Evolutionary conservation across 2,329 filamentous ascomycete species (phyloP), one percentile per base, ranked within the genome.

Genomic region (Ceratocystis papillata): DNA sequence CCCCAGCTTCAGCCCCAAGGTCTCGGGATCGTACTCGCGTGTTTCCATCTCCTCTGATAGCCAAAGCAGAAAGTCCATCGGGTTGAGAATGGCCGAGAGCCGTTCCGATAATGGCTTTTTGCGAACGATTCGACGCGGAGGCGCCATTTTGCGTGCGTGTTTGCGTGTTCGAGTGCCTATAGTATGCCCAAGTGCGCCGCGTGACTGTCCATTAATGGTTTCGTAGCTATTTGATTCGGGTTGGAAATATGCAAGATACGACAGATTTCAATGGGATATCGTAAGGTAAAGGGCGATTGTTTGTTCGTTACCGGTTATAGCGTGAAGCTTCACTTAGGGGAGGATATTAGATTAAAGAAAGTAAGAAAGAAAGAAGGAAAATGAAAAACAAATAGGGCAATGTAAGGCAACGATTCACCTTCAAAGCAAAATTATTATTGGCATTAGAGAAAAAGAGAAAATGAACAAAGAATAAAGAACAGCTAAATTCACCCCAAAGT

Each of bases 1-100:
- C 4, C 91, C 93, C 20, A 96, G 78, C 63, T 89, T 86, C 4
- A 85, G 83, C 30, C 90, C 88, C 74, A 90, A 87, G 45, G 85
- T 78, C 70, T 89, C 87, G 22, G 93, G 90, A 71, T 96, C 89
- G 86, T 91, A 95, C 71, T 96, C 89, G 73, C 88, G 87, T 33
- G 90, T 90, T 74, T 96, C 92, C 68, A 99, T 82, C 76, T 96
- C 90, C 74, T 97, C 93, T 0, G 90, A 95, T 1, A 96, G 76
- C 88, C 90, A 96, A 20, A 99, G 84, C 65, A 94, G 78, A 72
- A 93, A 89, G 76, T 99, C 94, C 78, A 89, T 87, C 2, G 90
- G 90, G 73, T 97, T 93, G 67, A 96, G 79, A 75, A 85, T 85
- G 66, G 88, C 81, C 73, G 85, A 85, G 74, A 97, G 82, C 74